These are phyloP conservation scores for Xylaria sp. DNA, from an alignment of 2,329 filamentous ascomycete species.

Conservation along the genomic window DNA sequence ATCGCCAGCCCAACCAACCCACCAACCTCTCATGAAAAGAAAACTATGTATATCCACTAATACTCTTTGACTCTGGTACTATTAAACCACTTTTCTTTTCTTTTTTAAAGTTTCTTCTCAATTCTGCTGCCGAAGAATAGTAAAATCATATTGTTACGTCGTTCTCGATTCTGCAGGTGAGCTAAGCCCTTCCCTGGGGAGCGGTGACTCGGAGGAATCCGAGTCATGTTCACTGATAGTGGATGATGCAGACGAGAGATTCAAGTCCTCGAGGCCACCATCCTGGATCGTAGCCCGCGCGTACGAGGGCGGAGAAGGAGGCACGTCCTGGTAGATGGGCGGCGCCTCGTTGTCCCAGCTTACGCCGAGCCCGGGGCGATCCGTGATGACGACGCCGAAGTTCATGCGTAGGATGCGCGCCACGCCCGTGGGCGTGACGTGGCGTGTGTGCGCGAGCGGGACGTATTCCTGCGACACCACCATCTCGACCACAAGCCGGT, in stretches of 20 bases:
- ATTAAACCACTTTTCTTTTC: background rate
- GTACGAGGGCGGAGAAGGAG: constrained; percentile 76
- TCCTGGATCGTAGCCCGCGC: constrained; percentile 18
- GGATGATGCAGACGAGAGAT: constrained; percentile 14
- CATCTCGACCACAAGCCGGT: constrained; percentile 90
- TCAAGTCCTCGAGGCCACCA: constrained; percentile 33
- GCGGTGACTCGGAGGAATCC: constrained; percentile 12
- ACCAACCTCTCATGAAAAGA: background rate
- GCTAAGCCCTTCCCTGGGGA: background rate
- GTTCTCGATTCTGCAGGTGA: background rate
- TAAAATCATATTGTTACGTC: background rate
- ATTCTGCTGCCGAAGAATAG: background rate
- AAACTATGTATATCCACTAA: background rate
- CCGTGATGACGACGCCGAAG: constrained; percentile 84
- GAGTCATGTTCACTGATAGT: constrained; percentile 12
- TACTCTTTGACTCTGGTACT: background rate
- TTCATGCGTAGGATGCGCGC: constrained; percentile 93
- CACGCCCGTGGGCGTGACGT: constrained; percentile 86
- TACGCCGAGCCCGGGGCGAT: constrained; percentile 86
- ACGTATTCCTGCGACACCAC: constrained; percentile 93
- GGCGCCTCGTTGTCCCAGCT: constrained; percentile 97
- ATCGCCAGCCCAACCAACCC: background rate
- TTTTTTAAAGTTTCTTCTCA: background rate
- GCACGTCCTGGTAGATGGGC: constrained; percentile 93
- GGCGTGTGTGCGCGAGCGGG: constrained; percentile 72